Evolutionary conservation across 306 rosid genomes (phyloP).

Genomic region (Echinosophora koreensis): DNA sequence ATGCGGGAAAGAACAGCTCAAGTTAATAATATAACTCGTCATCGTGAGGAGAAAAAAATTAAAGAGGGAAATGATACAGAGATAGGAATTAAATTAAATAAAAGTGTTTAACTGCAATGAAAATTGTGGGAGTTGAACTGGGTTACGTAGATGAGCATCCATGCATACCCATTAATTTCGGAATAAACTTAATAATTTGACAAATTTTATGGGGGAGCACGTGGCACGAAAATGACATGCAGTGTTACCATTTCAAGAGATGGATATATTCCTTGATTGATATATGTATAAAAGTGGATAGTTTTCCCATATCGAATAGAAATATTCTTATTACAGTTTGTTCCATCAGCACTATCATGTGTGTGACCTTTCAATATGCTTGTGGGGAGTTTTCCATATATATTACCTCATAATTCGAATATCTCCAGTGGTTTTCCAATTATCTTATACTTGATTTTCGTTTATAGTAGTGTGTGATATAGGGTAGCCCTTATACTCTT

Average conservation of each 20-base stretch:
- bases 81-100: not conserved
- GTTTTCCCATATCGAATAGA: conserved; percentile 39
- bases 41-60: too few relatives aligned
- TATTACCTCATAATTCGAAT: not conserved
- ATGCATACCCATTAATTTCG: conserved; percentile 35
- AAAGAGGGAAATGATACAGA: not conserved
- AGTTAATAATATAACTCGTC: not conserved
- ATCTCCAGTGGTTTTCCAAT: not conserved
- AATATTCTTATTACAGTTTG: conserved; percentile 45
- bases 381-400: not conserved
- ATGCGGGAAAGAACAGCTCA: not conserved
- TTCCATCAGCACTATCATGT: conserved; percentile 45
- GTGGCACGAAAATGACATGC: conserved; percentile 35
- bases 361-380: conserved; percentile 42
- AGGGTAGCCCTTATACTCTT: too few relatives aligned
- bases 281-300: conserved; percentile 48
- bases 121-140: not conserved
- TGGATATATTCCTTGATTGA: conserved; percentile 59
- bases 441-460: too few relatives aligned
- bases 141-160: conserved; percentile 30
- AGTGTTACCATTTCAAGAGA: conserved; percentile 44
- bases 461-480: too few relatives aligned
- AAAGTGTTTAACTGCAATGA: conserved; percentile 4
- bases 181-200: conserved; percentile 33
- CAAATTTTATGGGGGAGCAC: not conserved